phyloP scores from a whole-genome alignment of 2,329 filamentous ascomycete species.

The Graphium sp. region DNA sequence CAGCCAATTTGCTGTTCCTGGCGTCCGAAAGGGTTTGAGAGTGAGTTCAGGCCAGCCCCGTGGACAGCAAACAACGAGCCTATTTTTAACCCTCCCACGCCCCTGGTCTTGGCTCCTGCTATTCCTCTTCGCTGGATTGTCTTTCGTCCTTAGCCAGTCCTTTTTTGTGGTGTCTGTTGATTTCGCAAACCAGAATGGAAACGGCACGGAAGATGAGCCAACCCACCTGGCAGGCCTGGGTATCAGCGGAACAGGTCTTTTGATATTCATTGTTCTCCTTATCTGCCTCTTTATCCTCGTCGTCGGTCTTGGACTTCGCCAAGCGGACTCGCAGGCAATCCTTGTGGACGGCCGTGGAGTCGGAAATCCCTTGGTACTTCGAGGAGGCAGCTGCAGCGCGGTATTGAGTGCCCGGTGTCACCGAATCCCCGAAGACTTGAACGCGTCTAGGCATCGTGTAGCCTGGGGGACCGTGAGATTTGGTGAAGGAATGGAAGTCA shows the following conservation, averaged over 20 bases:
- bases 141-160: slow-evolving; percentile 27
- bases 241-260: slow-evolving; percentile 23
- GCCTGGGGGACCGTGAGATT: slow-evolving; percentile 28
- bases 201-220: slow-evolving; percentile 4
- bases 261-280: slow-evolving; percentile 22
- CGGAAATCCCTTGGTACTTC: slow-evolving; percentile 30
- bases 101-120: slow-evolving; percentile 26
- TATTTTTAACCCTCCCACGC: slow-evolving; percentile 32
- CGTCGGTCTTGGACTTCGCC: slow-evolving; percentile 20
- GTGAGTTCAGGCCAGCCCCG: slow-evolving; percentile 25
- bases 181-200: slow-evolving; percentile 8
- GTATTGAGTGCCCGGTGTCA: slow-evolving; percentile 34
- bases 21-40: slow-evolving; percentile 17
- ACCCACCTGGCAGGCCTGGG: slow-evolving; percentile 16
- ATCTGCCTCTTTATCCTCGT: slow-evolving; percentile 15
- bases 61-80: slow-evolving; percentile 26
- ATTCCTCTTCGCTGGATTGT: slow-evolving; percentile 22
- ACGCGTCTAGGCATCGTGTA: slow-evolving; percentile 15
- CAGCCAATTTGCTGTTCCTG: slow-evolving; percentile 20
- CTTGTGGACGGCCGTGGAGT: slow-evolving; percentile 16
- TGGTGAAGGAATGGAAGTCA: slow-evolving; percentile 17
- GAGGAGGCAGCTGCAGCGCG: slow-evolving; percentile 30
- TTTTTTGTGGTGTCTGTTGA: slow-evolving; percentile 18
- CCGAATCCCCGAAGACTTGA: slow-evolving; percentile 8
- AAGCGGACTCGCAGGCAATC: slow-evolving; percentile 17